A percentile compares a stretch with the other conserved stretches of the same genome.
phyloP scores from a whole-genome alignment of 345 rosid species.

The Citrus sinensis region DNA sequence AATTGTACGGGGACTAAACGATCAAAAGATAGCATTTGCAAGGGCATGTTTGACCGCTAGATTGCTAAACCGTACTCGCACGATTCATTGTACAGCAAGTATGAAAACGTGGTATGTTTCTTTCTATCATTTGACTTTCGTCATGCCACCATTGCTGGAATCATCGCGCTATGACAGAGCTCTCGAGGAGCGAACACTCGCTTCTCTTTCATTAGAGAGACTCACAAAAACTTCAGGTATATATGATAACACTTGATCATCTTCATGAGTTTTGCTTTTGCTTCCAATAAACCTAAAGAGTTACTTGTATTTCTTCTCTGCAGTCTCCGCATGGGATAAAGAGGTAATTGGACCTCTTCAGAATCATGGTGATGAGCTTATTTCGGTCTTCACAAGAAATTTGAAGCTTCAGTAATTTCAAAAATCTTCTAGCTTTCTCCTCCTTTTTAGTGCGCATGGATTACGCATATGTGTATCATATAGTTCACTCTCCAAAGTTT shows the following conservation, averaged over 20 bases:
- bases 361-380: slow-evolving; percentile 20
- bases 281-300: too few relatives aligned
- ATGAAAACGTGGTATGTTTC: slow-evolving; percentile 33
- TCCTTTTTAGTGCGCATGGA: too few relatives aligned
- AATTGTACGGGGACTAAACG: slow-evolving; percentile 94
- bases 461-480: neutral
- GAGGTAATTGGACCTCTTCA: slow-evolving; percentile 28
- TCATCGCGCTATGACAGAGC: slow-evolving; percentile 21
- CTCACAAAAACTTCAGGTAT: slow-evolving; percentile 39
- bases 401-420: neutral
- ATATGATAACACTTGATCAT: too few relatives aligned
- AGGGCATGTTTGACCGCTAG: slow-evolving; percentile 92
- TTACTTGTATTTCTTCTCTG: neutral
- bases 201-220: slow-evolving; percentile 24
- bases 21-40: slow-evolving; percentile 96
- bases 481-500: neutral
- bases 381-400: neutral
- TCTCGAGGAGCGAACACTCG: slow-evolving; percentile 24
- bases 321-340: slow-evolving; percentile 26
- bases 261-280: too few relatives aligned
- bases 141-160: slow-evolving; percentile 19
- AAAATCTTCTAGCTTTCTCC: neutral
- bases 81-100: slow-evolving; percentile 15
- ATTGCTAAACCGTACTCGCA: slow-evolving; percentile 68
- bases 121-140: neutral